Conservation (phyloP, 73 alveolate genomes). For the Blepharisma japonicum region DNA sequence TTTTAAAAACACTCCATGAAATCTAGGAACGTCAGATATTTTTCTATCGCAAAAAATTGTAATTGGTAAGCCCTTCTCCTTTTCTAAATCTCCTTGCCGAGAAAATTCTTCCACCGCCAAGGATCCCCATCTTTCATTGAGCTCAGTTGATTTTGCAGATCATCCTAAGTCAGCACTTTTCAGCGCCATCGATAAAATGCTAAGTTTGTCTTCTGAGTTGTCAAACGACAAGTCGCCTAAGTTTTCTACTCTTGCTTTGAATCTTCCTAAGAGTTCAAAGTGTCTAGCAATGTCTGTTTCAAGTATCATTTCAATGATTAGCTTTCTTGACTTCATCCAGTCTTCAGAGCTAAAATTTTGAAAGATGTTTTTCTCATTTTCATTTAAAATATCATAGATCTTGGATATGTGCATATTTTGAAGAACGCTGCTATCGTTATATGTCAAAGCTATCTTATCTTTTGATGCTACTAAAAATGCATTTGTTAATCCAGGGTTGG, state of each 20-base stretch:
- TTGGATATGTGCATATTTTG: conserved; percentile 27
- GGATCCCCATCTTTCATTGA: conserved; percentile 28
- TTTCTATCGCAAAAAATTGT: conserved; percentile 33
- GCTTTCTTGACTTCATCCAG: conserved; percentile 6
- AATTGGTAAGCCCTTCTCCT: background rate
- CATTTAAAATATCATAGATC: background rate
- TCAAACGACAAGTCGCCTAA: background rate
- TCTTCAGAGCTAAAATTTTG: background rate
- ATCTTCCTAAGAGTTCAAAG: conserved; percentile 26
- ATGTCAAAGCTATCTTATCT: conserved; percentile 1
- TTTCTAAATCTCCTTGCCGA: conserved; percentile 39
- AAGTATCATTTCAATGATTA: conserved; percentile 17
- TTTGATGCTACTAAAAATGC: background rate
- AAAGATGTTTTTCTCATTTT: background rate
- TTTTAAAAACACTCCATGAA: conserved; percentile 27
- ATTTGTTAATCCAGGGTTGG: conserved; percentile 33
- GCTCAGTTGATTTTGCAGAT: conserved; percentile 17
- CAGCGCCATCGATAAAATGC: conserved; percentile 2
- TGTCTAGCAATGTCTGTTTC: conserved; percentile 31
- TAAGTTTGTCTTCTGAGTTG: background rate
- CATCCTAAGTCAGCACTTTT: conserved; percentile 30
- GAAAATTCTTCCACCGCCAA: conserved; percentile 7
- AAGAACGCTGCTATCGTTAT: conserved; percentile 28
- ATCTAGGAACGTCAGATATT: background rate
- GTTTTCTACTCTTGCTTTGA: conserved; percentile 1